Evolutionary conservation across 2,329 filamentous ascomycete genomes (phyloP).

Genomic region (Mycosphaerella sp.): DNA sequence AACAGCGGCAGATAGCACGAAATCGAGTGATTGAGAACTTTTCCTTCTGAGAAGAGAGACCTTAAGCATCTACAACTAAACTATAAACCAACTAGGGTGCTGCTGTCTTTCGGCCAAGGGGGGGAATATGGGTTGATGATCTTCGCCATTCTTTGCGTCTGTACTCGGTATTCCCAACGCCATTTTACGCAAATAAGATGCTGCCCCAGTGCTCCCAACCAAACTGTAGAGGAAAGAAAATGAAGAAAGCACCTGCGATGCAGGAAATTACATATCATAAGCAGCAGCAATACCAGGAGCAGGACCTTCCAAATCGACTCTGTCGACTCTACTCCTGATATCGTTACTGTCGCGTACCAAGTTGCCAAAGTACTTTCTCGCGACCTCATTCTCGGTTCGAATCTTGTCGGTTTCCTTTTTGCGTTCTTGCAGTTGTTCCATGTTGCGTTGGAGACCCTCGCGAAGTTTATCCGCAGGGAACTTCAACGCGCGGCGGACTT

Average conservation of each 20-base stretch:
- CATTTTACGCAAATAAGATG: too few species aligned
- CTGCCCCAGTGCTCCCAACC: too few species aligned
- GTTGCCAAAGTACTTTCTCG: constrained; percentile 83
- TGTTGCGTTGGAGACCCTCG: constrained; percentile 71
- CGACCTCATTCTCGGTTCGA: constrained; percentile 75
- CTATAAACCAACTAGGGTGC: background rate
- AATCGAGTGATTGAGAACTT: background rate
- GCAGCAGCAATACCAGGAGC: constrained; percentile 39
- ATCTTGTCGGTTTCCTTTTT: constrained; percentile 79
- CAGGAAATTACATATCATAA: constrained; percentile 21
- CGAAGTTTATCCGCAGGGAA: constrained; percentile 82
- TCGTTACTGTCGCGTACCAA: constrained; percentile 60
- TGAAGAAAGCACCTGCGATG: too few species aligned
- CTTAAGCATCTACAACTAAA: background rate
- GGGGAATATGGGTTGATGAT: too few species aligned
- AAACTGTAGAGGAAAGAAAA: too few species aligned
- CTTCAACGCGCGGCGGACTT: constrained; percentile 82
- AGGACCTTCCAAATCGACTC: constrained; percentile 49
- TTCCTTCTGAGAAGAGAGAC: background rate
- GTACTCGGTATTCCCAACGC: too few species aligned
- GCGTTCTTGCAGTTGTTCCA: constrained; percentile 72
- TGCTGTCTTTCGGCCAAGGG: background rate
- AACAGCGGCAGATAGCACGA: background rate
- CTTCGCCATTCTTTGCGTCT: too few species aligned
- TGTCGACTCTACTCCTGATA: constrained; percentile 44